Percentiles rank a stretch among this genome's conserved stretches.
phyloP scores from a whole-genome alignment of 352 stramenopile species.

The Phytophthora brassicae region DNA sequence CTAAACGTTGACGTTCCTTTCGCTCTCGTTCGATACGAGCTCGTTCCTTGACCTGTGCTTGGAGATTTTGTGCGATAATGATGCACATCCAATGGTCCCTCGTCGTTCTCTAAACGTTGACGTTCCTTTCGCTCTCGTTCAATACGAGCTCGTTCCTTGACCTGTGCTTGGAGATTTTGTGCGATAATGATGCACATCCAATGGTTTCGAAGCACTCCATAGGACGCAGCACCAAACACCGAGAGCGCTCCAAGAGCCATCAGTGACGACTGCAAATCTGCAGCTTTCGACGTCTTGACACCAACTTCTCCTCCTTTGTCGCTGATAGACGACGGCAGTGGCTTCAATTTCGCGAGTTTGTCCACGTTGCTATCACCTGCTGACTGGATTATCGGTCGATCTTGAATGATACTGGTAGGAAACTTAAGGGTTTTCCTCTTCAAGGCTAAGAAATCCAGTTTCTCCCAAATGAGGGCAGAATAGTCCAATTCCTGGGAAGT shows the following conservation, averaged over 20 bases:
- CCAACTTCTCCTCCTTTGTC: neutral
- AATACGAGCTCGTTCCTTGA: neutral
- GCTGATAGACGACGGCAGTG: neutral
- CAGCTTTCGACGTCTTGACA: neutral
- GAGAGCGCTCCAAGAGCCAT: slow-evolving; percentile 5
- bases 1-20: neutral
- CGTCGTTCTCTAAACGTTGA: neutral
- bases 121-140: neutral
- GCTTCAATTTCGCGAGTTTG: neutral
- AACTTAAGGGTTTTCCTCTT: neutral
- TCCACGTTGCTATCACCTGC: neutral
- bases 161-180: too few species aligned
- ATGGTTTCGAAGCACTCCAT: slow-evolving; percentile 9
- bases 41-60: neutral
- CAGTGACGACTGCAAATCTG: neutral
- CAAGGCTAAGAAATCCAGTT: neutral
- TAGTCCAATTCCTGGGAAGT: neutral
- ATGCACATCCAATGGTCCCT: slow-evolving; percentile 6
- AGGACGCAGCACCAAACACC: slow-evolving; percentile 8
- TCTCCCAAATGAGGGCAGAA: neutral
- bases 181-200: neutral
- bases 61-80: neutral
- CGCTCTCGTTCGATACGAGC: neutral
- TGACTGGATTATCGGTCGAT: neutral
- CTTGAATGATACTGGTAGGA: neutral